Percentiles rank a stretch among this genome's conserved stretches.
Evolutionary conservation across 179 eudicot species (phyloP).

Genomic region (Silene noctiflora): DNA sequence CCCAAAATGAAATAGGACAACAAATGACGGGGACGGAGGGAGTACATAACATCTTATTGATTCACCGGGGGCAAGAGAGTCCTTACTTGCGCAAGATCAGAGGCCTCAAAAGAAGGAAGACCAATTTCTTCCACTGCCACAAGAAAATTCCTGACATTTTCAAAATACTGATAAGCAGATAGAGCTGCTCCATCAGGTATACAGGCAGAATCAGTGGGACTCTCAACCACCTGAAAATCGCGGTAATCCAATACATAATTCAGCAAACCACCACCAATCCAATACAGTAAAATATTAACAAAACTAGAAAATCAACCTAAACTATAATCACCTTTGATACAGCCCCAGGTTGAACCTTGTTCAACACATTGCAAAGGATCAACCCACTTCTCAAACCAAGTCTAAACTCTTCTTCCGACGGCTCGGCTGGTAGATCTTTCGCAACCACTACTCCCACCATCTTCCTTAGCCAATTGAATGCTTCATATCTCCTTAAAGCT

Average conservation of each 20-base stretch:
- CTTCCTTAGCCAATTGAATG: slow-evolving; percentile 87
- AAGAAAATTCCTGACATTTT: slow-evolving; percentile 88
- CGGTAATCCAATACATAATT: not conserved
- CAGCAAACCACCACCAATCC: slow-evolving; percentile 11
- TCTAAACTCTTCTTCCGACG: slow-evolving; percentile 89
- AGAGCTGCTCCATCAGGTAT: slow-evolving; percentile 90
- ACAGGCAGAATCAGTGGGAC: slow-evolving; percentile 63
- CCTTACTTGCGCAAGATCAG: slow-evolving; percentile 87
- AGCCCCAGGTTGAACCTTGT: slow-evolving; percentile 87
- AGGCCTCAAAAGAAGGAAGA: slow-evolving; percentile 88
- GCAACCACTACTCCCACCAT: slow-evolving; percentile 82
- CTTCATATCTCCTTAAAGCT: slow-evolving; percentile 88
- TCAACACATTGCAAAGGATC: slow-evolving; percentile 81
- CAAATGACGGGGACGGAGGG: too few relatives aligned
- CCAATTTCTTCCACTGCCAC: slow-evolving; percentile 71
- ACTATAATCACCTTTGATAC: slow-evolving; percentile 60
- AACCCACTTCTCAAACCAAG: slow-evolving; percentile 87
- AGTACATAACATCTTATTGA: too few relatives aligned
- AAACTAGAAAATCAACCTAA: not conserved
- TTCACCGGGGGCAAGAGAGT: not conserved
- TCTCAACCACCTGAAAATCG: slow-evolving; percentile 74
- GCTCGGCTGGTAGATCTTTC: slow-evolving; percentile 87
- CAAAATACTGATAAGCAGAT: slow-evolving; percentile 86
- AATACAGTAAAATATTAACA: not conserved
- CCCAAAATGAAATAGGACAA: too few relatives aligned